These are phyloP conservation scores for Yarrowia porcina DNA, from an alignment of 805 yeast genomes.

Conservation along the genomic window DNA sequence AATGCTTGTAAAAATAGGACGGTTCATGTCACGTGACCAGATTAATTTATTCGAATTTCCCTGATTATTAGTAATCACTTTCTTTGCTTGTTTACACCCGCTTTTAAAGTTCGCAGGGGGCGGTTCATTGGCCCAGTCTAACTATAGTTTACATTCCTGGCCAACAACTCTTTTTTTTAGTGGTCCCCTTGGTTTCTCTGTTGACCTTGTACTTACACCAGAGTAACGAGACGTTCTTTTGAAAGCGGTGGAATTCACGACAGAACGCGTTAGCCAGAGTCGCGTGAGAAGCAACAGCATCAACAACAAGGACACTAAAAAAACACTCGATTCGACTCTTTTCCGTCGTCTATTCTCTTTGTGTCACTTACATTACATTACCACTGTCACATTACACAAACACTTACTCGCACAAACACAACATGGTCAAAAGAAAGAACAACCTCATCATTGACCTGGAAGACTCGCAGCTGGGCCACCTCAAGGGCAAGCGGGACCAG, in stretches of 20 bases:
- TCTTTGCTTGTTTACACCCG: not conserved
- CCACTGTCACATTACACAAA: not conserved
- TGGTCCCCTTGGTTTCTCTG: not conserved
- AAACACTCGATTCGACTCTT: too few species aligned
- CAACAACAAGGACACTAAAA: too few species aligned
- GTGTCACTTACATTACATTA: not conserved
- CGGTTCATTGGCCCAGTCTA: not conserved
- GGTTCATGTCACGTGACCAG: too few species aligned
- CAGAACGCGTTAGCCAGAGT: too few species aligned
- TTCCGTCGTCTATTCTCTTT: too few species aligned
- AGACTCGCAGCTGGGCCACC: conserved; percentile 13
- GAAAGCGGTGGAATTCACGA: too few species aligned
- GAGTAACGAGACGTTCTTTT: too few species aligned
- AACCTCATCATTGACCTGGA: conserved; percentile 5
- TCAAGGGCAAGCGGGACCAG: conserved; percentile 21
- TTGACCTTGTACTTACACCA: not conserved
- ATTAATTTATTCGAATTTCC: not conserved
- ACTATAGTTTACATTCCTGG: conserved; percentile 22
- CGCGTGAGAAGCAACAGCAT: too few species aligned
- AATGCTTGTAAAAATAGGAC: too few species aligned
- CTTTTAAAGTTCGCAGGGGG: not conserved
- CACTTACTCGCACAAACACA: not conserved
- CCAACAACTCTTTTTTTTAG: not conserved
- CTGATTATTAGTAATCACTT: not conserved
- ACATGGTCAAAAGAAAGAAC: not conserved